Base-by-base conservation (phyloP, 768 basidiomycete genomes). In the Coprinopsis cinerea region DNA sequence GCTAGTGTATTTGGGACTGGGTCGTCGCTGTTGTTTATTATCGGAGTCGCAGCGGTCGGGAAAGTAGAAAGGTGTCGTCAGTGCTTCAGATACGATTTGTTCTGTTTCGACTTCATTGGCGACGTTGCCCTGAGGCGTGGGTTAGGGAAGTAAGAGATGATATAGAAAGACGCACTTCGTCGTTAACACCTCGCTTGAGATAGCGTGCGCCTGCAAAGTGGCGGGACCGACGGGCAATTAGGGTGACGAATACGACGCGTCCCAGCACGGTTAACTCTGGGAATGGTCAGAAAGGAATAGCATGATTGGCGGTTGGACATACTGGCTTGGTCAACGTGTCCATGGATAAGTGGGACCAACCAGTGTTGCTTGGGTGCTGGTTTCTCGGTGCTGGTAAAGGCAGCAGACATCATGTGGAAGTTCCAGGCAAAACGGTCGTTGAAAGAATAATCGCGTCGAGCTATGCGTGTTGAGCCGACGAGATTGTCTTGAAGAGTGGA, bases 71-170 rank as follows among this genome's bases (percentile, higher is more conserved):
- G 92, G 82, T 0, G 92, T 94, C 0, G 89, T 94, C 4, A 90
- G 62, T 0, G 89, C 87, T 61, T 95, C 93, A 6, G 85, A 88
- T 0, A 95, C 91, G 44, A 99, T 95, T 60, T 99, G 96, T 63
- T 99, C 96, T 0, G 93, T 96, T 67, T 99, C 96, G 1, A 99
- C 96, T 65, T 98, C 96, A 61, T 99, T 99, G 2, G 95, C 95
- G 9, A 98, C 95, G 61, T 94, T 92, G 2, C 96, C 96, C 92
- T 96, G 53, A 20, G 32, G 18, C 25, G 24, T 20, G 51, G 26
- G 15, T 26, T 51, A 7, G 27, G 3, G 18, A 17, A 53, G 26
- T 24, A 14, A 30, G 27, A 35, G 20, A 25, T 14, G 42, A 13
- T 18, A 25, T 35, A 34, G 15, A 30, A 24, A 3, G 20, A 51